Conservation (phyloP, 306 rosid species). For the Morella rubra region DNA sequence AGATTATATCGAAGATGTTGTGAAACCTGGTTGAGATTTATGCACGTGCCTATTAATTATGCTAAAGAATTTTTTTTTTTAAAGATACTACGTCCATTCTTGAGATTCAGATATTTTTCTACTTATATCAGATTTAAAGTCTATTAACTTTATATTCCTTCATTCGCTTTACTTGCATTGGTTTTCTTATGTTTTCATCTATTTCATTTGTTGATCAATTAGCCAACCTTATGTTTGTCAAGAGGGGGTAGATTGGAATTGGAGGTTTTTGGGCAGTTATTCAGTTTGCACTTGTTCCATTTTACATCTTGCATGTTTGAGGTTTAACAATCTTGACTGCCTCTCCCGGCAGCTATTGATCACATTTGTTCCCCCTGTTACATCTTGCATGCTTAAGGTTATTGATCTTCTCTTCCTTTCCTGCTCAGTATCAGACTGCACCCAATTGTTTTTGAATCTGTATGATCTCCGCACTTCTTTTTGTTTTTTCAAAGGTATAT, state of each 20-base stretch:
- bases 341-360: not conserved
- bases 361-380: not conserved
- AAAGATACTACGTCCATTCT: too few relatives aligned
- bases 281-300: not conserved
- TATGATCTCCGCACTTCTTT: not conserved
- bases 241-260: not conserved
- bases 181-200: not conserved
- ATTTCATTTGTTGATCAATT: not conserved
- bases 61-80: not conserved
- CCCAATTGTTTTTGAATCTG: not conserved
- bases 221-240: not conserved
- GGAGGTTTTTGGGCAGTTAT: not conserved
- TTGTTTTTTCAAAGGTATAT: too few relatives aligned
- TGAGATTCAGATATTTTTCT: not conserved
- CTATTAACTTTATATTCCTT: not conserved
- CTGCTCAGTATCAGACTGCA: not conserved
- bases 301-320: not conserved
- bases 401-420: not conserved
- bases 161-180: not conserved
- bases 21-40: not conserved
- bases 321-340: not conserved
- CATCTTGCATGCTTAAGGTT: not conserved
- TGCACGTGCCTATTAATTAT: too few relatives aligned
- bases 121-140: not conserved
- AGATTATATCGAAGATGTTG: too few relatives aligned